These are phyloP conservation scores for Lachancea cidri DNA, from an alignment of 805 yeast species.

Conservation along the genomic window DNA sequence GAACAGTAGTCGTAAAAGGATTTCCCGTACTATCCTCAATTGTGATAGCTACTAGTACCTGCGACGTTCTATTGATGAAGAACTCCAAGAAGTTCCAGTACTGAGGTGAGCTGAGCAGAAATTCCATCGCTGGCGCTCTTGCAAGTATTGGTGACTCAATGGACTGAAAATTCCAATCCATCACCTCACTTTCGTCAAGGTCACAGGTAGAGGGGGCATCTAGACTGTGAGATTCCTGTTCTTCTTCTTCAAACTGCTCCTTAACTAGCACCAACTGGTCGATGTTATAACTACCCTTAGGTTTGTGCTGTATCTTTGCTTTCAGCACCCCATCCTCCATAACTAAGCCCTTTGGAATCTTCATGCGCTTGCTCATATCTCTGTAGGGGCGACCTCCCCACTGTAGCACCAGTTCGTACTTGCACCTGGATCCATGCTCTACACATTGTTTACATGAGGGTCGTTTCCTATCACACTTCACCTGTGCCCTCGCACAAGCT, in stretches of 20 bases:
- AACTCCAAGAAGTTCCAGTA: constrained; percentile 6
- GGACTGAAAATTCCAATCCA: background rate
- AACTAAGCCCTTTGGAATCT: constrained; percentile 10
- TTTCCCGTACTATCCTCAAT: constrained; percentile 38
- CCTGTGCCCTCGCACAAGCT: constrained; percentile 53
- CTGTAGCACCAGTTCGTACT: constrained; percentile 2
- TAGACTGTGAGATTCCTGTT: background rate
- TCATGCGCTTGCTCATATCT: constrained; percentile 10
- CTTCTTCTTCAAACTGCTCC: no score
- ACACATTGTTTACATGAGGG: constrained; percentile 58
- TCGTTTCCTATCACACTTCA: constrained; percentile 64
- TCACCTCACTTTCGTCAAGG: background rate
- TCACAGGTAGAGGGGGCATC: background rate
- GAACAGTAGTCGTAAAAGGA: constrained; percentile 62
- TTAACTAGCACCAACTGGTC: no score
- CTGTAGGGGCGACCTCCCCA: constrained; percentile 20
- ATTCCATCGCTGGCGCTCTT: background rate
- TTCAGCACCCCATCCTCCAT: constrained; percentile 11
- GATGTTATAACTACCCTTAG: background rate
- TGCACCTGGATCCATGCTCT: constrained; percentile 21
- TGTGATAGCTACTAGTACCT: constrained; percentile 39
- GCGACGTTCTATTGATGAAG: constrained; percentile 8
- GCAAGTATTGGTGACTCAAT: background rate
- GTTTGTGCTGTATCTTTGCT: background rate
- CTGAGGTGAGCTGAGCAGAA: background rate